These are phyloP conservation scores for Aspergillus neotritici DNA, from an alignment of 2,329 filamentous ascomycete species.

Conservation along the genomic window DNA sequence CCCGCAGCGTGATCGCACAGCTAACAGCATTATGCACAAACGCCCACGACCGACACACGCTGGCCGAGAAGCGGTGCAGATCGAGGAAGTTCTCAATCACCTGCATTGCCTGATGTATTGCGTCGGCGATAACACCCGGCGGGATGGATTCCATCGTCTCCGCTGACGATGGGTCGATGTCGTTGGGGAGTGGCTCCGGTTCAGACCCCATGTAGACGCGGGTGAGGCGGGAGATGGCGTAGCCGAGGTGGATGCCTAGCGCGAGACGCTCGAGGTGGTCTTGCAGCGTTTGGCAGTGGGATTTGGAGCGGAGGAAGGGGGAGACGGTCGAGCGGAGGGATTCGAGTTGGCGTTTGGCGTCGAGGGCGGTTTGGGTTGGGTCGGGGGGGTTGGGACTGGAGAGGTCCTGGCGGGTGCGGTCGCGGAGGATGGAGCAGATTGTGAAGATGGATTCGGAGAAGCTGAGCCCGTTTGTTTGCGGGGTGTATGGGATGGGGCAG, in stretches of 20 bases:
- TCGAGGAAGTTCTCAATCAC: constrained; percentile 14
- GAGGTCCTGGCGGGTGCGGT: constrained; percentile 3
- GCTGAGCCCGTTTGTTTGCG: constrained; percentile 4
- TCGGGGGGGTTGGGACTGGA: neutral
- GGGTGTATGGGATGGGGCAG: constrained; percentile 8
- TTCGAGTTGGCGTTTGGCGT: constrained; percentile 8
- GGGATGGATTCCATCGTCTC: neutral
- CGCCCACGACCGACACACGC: constrained; percentile 16
- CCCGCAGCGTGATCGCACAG: constrained; percentile 14
- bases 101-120: constrained; percentile 3
- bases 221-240: constrained; percentile 13
- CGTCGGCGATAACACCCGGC: neutral
- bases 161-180: neutral
- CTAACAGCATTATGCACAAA: constrained; percentile 22
- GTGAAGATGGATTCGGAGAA: constrained; percentile 14
- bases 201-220: constrained; percentile 7
- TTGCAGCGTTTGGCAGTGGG: constrained; percentile 12
- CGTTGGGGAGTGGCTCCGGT: neutral
- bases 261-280: constrained; percentile 17
- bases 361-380: neutral
- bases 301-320: constrained; percentile 9
- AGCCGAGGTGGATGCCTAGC: constrained; percentile 14
- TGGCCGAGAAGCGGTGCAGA: constrained; percentile 12
- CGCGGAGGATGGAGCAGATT: constrained; percentile 12
- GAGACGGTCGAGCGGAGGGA: constrained; percentile 5